Percentiles rank a stretch among this genome's conserved stretches.
Evolutionary conservation across 1,284 basidiomycete species (phyloP).

Genomic region (Naganishia sp.): DNA sequence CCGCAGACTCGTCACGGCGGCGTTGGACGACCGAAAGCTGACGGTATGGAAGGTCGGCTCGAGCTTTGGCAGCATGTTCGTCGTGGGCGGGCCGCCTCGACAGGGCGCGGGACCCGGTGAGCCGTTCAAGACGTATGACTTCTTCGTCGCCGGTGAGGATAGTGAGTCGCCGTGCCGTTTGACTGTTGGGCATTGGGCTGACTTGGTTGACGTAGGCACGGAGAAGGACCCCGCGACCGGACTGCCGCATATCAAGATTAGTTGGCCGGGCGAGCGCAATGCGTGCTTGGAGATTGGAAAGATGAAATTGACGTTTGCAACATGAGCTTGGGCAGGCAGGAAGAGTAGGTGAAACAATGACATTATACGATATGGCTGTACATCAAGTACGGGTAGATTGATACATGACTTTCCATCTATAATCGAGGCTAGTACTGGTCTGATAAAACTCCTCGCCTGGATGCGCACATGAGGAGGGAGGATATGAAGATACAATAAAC

Average conservation of each 20-base stretch:
- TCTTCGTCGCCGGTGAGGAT: constrained; percentile 60
- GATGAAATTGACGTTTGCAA: constrained; percentile 78
- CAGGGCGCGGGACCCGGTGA: constrained; percentile 75
- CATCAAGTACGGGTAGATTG: not conserved
- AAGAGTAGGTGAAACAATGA: not conserved
- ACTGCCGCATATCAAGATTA: constrained; percentile 71
- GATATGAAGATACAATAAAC: constrained; percentile 25
- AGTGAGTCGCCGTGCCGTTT: constrained; percentile 35
- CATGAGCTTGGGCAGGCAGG: constrained; percentile 49
- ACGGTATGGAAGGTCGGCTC: constrained; percentile 88
- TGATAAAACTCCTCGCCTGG: too few relatives aligned
- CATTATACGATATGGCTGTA: not conserved
- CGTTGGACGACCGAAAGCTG: constrained; percentile 75
- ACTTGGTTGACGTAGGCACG: constrained; percentile 53
- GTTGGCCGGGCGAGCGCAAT: constrained; percentile 78
- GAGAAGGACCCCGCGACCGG: constrained; percentile 70
- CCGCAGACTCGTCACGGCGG: constrained; percentile 80
- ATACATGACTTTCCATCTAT: too few relatives aligned
- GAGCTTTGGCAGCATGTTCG: constrained; percentile 82
- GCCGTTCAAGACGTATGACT: constrained; percentile 79
- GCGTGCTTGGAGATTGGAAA: constrained; percentile 79
- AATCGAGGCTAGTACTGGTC: too few relatives aligned
- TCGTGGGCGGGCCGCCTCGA: constrained; percentile 85
- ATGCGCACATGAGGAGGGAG: not conserved
- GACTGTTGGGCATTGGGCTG: not conserved